Conservation (phyloP, 2,329 filamentous ascomycete genomes). For the Xylogone sp. region DNA sequence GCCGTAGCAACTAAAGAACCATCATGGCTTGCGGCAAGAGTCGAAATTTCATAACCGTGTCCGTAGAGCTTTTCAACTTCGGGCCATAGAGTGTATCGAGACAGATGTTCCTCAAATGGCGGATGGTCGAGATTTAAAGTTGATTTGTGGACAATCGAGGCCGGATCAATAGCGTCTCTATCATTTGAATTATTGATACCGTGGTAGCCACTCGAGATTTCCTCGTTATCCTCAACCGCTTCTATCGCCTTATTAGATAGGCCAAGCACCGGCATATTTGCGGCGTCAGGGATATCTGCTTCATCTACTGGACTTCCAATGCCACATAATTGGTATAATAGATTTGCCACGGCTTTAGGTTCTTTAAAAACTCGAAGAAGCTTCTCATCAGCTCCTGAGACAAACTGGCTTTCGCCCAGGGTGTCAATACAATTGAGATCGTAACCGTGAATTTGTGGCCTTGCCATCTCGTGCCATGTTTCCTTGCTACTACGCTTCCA, state of each 20-base stretch:
- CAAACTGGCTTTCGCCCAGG: constrained; percentile 70
- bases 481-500: constrained; percentile 55
- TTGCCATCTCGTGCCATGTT: constrained; percentile 93
- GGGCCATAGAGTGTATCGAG: constrained; percentile 89
- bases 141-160: constrained; percentile 53
- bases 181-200: constrained; percentile 38
- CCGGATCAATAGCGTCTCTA: constrained; percentile 50
- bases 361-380: constrained; percentile 93
- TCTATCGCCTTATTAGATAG: constrained; percentile 93
- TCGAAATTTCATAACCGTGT: constrained; percentile 94
- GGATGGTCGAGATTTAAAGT: constrained; percentile 67
- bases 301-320: constrained; percentile 39
- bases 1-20: constrained; percentile 80
- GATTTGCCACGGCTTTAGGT: constrained; percentile 74
- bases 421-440: constrained; percentile 92
- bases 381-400: constrained; percentile 96
- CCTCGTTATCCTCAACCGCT: constrained; percentile 45
- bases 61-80: constrained; percentile 96
- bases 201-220: constrained; percentile 31
- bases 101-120: constrained; percentile 84
- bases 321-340: constrained; percentile 66
- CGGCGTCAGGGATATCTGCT: constrained; percentile 70
- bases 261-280: constrained; percentile 91
- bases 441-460: constrained; percentile 97
- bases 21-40: constrained; percentile 73